These are phyloP conservation scores for Geoglossum cookeanum DNA, from an alignment of 2,329 filamentous ascomycete genomes.

Conservation along the genomic window DNA sequence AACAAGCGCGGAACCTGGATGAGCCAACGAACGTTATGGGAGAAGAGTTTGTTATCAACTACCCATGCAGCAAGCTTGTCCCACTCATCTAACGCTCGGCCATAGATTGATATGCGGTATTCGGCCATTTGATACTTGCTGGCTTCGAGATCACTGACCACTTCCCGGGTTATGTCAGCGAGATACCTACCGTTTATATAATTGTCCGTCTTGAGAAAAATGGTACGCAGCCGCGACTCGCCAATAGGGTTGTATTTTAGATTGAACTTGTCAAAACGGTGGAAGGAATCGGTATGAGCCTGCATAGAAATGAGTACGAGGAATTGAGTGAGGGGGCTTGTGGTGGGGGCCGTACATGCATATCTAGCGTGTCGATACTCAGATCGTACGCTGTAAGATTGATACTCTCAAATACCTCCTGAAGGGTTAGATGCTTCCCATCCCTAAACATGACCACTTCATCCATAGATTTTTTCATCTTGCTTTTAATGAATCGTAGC, in stretches of 20 bases:
- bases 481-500: slow-evolving; percentile 95
- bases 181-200: slow-evolving; percentile 90
- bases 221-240: slow-evolving; percentile 87
- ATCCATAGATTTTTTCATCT: slow-evolving; percentile 96
- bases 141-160: slow-evolving; percentile 89
- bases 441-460: slow-evolving; percentile 87
- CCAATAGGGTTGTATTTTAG: slow-evolving; percentile 96
- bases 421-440: slow-evolving; percentile 74
- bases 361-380: slow-evolving; percentile 94
- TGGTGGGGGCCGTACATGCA: slow-evolving; percentile 51
- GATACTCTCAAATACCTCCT: slow-evolving; percentile 92
- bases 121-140: slow-evolving; percentile 99
- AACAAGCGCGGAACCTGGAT: slow-evolving; percentile 89
- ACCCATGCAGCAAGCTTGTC: slow-evolving; percentile 96
- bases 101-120: slow-evolving; percentile 97
- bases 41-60: slow-evolving; percentile 93
- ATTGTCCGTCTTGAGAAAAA: slow-evolving; percentile 97
- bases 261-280: slow-evolving; percentile 99
- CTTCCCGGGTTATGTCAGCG: slow-evolving; percentile 94
- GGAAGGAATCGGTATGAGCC: slow-evolving; percentile 95
- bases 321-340: background rate
- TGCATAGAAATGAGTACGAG: slow-evolving; percentile 16
- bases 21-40: slow-evolving; percentile 92
- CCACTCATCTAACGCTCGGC: slow-evolving; percentile 83
- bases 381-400: slow-evolving; percentile 93